Conservation (phyloP, 768 basidiomycete genomes). For the Kwoniella sp. region DNA sequence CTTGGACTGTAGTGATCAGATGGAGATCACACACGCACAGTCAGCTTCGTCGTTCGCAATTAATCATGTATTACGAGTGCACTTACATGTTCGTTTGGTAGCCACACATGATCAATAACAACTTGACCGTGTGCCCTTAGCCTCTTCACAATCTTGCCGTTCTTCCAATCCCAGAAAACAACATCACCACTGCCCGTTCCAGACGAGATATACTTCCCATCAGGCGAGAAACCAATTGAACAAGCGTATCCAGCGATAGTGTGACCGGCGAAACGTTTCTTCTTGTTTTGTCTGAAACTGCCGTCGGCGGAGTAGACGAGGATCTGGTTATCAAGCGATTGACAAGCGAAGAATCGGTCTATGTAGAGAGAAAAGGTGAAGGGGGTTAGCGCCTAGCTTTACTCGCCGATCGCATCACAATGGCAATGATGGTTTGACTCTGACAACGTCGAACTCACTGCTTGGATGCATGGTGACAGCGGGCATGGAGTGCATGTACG, state of each 20-base stretch:
- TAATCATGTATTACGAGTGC: background rate
- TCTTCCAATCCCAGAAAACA: slow-evolving; percentile 99
- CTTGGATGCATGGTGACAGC: slow-evolving; percentile 94
- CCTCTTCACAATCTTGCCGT: slow-evolving; percentile 88
- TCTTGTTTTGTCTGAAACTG: slow-evolving; percentile 90
- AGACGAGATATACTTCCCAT: slow-evolving; percentile 97
- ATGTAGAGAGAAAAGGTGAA: background rate
- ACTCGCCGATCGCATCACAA: background rate
- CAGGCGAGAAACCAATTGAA: slow-evolving; percentile 94
- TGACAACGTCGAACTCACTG: slow-evolving; percentile 77
- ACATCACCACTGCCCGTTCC: slow-evolving; percentile 94
- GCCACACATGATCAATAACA: slow-evolving; percentile 97
- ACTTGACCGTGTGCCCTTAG: slow-evolving; percentile 89
- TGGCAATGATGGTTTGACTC: too few species aligned
- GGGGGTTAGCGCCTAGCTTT: background rate
- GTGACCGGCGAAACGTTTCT: slow-evolving; percentile 97
- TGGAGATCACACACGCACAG: slow-evolving; percentile 21
- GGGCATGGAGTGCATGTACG: slow-evolving; percentile 99
- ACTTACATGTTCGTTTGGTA: slow-evolving; percentile 94
- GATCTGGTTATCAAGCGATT: slow-evolving; percentile 98
- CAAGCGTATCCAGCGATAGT: slow-evolving; percentile 96
- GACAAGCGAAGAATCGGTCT: slow-evolving; percentile 97
- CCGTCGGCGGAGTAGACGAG: slow-evolving; percentile 96
- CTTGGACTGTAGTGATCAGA: slow-evolving; percentile 68
- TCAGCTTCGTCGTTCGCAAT: background rate